Evolutionary conservation across 768 basidiomycete species (phyloP).

Genomic region (Boletus patriciae): DNA sequence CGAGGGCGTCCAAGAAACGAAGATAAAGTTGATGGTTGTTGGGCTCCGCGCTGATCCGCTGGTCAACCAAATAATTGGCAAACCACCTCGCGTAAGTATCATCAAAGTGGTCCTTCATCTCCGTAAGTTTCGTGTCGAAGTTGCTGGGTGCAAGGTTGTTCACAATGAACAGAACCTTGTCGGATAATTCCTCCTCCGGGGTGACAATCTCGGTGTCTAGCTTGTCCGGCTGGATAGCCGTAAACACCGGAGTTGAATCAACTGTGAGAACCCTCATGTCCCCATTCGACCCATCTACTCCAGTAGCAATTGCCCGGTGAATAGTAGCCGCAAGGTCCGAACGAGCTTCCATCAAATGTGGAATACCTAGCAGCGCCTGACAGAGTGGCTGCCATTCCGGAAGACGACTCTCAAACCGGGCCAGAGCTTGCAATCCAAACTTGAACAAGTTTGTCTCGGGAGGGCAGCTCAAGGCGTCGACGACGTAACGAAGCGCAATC

Average conservation of each 20-base stretch:
- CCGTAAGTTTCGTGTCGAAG: conserved; percentile 81
- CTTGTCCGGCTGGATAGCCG: conserved; percentile 71
- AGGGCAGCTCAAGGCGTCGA: conserved; percentile 89
- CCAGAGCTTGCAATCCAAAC: conserved; percentile 90
- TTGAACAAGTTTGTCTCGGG: conserved; percentile 93
- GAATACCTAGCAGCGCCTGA: conserved; percentile 82
- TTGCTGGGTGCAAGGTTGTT: conserved; percentile 97
- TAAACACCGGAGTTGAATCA: conserved; percentile 63
- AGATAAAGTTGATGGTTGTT: conserved; percentile 97
- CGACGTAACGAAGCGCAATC: conserved; percentile 94
- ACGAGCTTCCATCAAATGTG: conserved; percentile 80
- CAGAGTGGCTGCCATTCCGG: conserved; percentile 93
- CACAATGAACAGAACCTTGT: conserved; percentile 95
- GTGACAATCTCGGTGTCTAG: conserved; percentile 59
- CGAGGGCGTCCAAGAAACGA: conserved; percentile 85
- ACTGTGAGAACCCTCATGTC: conserved; percentile 38
- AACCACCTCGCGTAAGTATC: conserved; percentile 92
- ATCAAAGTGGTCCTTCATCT: conserved; percentile 84
- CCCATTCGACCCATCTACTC: conserved; percentile 45
- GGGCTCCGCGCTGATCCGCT: conserved; percentile 92
- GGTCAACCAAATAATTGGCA: conserved; percentile 95
- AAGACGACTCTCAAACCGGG: conserved; percentile 83
- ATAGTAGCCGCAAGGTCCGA: conserved; percentile 77
- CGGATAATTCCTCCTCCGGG: conserved; percentile 86
- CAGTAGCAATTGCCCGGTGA: conserved; percentile 63